Evolutionary conservation across 306 rosid genomes (phyloP).

Genomic region (Malus asiatica): DNA sequence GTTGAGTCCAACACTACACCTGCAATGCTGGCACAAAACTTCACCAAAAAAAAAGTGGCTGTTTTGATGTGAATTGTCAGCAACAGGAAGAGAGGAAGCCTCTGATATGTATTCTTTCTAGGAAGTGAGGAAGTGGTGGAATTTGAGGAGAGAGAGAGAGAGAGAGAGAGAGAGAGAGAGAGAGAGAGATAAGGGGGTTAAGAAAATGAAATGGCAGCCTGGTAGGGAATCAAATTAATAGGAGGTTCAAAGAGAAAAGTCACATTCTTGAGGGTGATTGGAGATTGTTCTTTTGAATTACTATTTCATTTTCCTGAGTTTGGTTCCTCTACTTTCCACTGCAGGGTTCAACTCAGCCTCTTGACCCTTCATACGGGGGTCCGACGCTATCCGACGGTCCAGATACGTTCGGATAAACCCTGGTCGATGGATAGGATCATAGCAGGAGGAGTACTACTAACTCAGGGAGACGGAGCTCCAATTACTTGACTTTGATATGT

Average conservation of each 20-base stretch:
- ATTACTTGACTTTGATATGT: slow-evolving; percentile 33
- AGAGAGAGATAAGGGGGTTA: slow-evolving; percentile 23
- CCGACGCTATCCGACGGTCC: slow-evolving; percentile 27
- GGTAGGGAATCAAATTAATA: slow-evolving; percentile 72
- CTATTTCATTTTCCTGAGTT: slow-evolving; percentile 13
- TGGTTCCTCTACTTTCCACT: slow-evolving; percentile 16
- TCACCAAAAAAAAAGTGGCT: slow-evolving; percentile 16
- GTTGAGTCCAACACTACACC: slow-evolving; percentile 20
- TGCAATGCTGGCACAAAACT: slow-evolving; percentile 27
- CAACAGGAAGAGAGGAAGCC: slow-evolving; percentile 7
- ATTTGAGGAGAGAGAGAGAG: slow-evolving; percentile 14
- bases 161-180: slow-evolving; percentile 6
- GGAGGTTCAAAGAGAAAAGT: slow-evolving; percentile 37
- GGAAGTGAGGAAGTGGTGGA: slow-evolving; percentile 23
- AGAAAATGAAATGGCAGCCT: slow-evolving; percentile 61
- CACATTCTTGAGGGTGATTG: slow-evolving; percentile 33
- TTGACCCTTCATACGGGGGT: slow-evolving; percentile 22
- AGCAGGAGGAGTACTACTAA: background rate
- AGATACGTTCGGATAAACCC: background rate
- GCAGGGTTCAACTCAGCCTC: slow-evolving; percentile 37
- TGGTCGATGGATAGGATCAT: slow-evolving; percentile 15
- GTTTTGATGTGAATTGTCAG: slow-evolving; percentile 25
- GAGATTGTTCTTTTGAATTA: slow-evolving; percentile 32
- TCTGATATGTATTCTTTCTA: slow-evolving; percentile 15
- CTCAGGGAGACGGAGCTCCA: background rate